Base-by-base conservation (phyloP, 148 eudicot species). In the Chenopodium formosanum region DNA sequence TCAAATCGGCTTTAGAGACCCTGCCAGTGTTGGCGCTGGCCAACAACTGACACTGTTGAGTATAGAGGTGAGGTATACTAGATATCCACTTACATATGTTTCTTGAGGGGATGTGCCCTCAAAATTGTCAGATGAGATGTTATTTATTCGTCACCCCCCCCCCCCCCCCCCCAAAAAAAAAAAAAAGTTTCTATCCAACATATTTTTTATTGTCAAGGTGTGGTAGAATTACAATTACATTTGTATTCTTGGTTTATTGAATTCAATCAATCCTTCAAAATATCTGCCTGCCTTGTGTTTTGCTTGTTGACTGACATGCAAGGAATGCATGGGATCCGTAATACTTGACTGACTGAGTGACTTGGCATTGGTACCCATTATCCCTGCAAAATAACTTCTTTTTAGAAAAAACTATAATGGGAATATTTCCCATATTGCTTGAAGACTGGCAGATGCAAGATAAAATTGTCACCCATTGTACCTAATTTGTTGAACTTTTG, bases 1-100 rank as follows among this genome's bases (percentile, higher is more conserved):
- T 89, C 99, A 96, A 89, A 90, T 79, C 74, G 99, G 99, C 75
- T 96, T 96, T 74, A 88, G 90, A 56, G 99, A 96, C 86, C 98
- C 99, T 80, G 99, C 97, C 79, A 92, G 92, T 92, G 77, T 88
- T 79, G 98, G 98, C 78, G 89, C 88, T 71, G 95, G 97, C 73
- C 99, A 96, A 87, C 98, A 96, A 89, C 82, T 96, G 82, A 94
- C 99, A 27, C 70, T 92, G 75, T 82, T 92, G 56, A 96, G 99
- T 86, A 83, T 96, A 82, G 98, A 96, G 94, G 97, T 92, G 84
- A 79, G 63, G 52, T 53, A 37, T 22, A 31, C 70, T 66, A 53
- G 20, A 6, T 23, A n/a, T 70, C 29, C 14, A 27, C 2, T 74
- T 47, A 27, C 68, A 70, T 56, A 31, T 77, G 71, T 34, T 68